Percentiles rank a stretch among this genome's conserved stretches.
These are phyloP conservation scores for Fraxinus sp. DNA, from an alignment of 305 asterid species.

Conservation along the genomic window DNA sequence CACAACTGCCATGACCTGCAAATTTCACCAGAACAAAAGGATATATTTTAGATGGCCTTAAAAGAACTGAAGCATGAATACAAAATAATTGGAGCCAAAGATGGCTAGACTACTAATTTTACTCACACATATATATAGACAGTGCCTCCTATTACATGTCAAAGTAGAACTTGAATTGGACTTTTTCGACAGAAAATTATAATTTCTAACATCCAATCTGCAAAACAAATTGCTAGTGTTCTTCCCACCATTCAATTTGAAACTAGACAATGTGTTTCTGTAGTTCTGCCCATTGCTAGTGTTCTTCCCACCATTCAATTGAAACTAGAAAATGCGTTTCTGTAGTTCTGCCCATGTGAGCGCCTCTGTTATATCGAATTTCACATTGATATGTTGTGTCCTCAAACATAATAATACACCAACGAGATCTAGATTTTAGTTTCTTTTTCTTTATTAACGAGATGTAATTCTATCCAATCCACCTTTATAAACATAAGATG, in stretches of 20 bases:
- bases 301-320: too few relatives aligned
- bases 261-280: constrained; percentile 13
- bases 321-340: constrained; percentile 13
- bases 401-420: neutral
- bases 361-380: constrained; percentile 5
- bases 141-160: neutral
- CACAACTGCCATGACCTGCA: constrained; percentile 93
- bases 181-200: neutral
- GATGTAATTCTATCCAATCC: neutral
- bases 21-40: constrained; percentile 35
- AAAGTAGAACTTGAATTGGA: neutral
- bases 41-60: constrained; percentile 31
- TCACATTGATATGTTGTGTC: neutral
- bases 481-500: neutral
- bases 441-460: neutral
- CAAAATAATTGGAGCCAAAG: constrained; percentile 34
- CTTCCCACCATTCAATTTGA: neutral
- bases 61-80: constrained; percentile 6
- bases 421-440: neutral
- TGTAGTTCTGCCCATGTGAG: constrained; percentile 8
- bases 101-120: neutral
- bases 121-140: neutral
- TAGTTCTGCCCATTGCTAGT: constrained; percentile 11
- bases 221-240: neutral
- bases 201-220: neutral